Conservation (phyloP, 495 filamentous ascomycete genomes). For the Rostrohypoxylon terebratum region DNA sequence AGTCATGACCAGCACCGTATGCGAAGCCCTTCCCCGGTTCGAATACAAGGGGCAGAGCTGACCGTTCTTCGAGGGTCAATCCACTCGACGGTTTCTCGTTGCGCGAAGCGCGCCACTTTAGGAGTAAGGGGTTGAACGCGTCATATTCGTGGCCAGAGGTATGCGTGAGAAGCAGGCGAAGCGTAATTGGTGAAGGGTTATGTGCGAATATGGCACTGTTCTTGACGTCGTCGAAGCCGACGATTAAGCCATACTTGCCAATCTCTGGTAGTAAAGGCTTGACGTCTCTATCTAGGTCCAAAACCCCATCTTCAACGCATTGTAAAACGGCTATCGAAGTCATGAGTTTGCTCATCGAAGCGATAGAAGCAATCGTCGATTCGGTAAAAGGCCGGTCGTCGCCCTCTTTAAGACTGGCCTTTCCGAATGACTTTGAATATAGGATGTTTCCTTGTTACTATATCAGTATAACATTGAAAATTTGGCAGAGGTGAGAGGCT, state of each 20-base stretch:
- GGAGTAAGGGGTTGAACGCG: constrained; percentile 51
- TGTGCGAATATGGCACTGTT: constrained; percentile 47
- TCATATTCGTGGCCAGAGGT: constrained; percentile 62
- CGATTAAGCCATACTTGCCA: constrained; percentile 53
- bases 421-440: constrained; percentile 39
- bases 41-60: constrained; percentile 55
- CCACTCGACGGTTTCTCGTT: constrained; percentile 23
- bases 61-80: constrained; percentile 45
- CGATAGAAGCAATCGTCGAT: constrained; percentile 64
- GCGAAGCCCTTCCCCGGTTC: constrained; percentile 62
- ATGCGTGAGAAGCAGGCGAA: constrained; percentile 62
- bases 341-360: constrained; percentile 69
- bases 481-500: background rate
- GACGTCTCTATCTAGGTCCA: constrained; percentile 58
- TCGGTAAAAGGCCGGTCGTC: constrained; percentile 46
- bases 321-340: constrained; percentile 60
- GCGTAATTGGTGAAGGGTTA: constrained; percentile 51
- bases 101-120: constrained; percentile 51
- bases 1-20: constrained; percentile 63
- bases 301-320: constrained; percentile 61
- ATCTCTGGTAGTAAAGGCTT: constrained; percentile 57
- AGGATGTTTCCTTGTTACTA: constrained; percentile 29
- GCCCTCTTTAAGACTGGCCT: constrained; percentile 27
- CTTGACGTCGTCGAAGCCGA: constrained; percentile 51
- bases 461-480: background rate